Evolutionary conservation across 495 filamentous ascomycete species (phyloP).

Genomic region (Penicillium diatomitis): DNA sequence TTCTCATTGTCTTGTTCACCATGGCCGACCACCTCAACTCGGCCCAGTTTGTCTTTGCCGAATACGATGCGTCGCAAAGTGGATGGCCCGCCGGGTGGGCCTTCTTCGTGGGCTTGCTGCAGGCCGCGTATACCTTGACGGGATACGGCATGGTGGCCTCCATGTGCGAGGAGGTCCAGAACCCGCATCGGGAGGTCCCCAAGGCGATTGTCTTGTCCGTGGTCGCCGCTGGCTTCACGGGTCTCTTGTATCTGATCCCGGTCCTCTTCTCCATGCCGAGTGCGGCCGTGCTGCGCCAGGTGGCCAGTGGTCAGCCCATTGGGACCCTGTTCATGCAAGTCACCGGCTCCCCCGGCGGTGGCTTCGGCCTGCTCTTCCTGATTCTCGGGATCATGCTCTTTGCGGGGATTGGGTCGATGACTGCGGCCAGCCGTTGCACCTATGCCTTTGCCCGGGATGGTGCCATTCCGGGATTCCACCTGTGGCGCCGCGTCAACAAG

Average conservation of each 20-base stretch:
- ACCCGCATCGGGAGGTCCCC: conserved; percentile 56
- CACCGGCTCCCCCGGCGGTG: conserved; percentile 41
- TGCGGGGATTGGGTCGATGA: conserved; percentile 60
- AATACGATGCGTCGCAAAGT: conserved; percentile 49
- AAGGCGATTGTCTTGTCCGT: conserved; percentile 66
- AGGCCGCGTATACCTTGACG: conserved; percentile 52
- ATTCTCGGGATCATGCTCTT: conserved; percentile 69
- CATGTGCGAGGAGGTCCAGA: conserved; percentile 63
- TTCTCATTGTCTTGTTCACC: conserved; percentile 46
- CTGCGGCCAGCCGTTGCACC: conserved; percentile 64
- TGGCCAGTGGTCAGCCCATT: conserved; percentile 46
- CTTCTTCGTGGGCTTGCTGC: conserved; percentile 53
- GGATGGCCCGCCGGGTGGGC: conserved; percentile 57
- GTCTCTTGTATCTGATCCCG: conserved; percentile 59
- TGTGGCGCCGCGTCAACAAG: conserved; percentile 53
- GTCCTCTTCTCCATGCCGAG: conserved; percentile 56
- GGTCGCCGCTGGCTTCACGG: conserved; percentile 57
- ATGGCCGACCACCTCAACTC: conserved; percentile 46
- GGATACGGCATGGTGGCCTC: conserved; percentile 50
- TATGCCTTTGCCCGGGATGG: conserved; percentile 63
- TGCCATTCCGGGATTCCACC: conserved; percentile 56
- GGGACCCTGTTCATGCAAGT: conserved; percentile 26
- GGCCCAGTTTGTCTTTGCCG: conserved; percentile 50
- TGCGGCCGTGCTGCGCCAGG: conserved; percentile 45
- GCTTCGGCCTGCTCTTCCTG: conserved; percentile 63